Percentiles rank a stretch among this genome's conserved stretches.
Evolutionary conservation across 2,329 filamentous ascomycete genomes (phyloP).

Genomic region (Colletotrichum ledebouriae): DNA sequence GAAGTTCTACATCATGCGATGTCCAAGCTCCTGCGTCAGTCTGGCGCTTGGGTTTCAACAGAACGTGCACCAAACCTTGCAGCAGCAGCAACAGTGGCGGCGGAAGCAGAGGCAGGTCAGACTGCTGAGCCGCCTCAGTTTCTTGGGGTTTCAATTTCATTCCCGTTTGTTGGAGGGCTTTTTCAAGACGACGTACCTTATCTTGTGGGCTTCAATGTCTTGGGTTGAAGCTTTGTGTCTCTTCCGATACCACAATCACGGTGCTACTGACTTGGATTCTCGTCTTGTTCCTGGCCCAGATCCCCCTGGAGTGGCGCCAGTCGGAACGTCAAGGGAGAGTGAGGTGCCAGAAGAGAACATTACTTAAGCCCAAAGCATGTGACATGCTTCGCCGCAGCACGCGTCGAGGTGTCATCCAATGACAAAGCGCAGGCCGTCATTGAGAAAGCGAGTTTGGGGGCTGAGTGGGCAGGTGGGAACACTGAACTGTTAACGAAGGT

Average conservation of each 20-base stretch:
- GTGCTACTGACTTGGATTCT: background rate
- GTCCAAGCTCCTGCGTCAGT: slow-evolving; percentile 33
- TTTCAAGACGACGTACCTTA: background rate
- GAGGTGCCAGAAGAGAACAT: background rate
- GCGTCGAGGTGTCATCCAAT: slow-evolving; percentile 36
- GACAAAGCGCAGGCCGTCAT: slow-evolving; percentile 9
- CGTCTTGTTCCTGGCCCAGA: slow-evolving; percentile 18
- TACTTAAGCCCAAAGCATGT: slow-evolving; percentile 39
- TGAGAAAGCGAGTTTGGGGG: slow-evolving; percentile 25
- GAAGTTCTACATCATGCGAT: slow-evolving; percentile 32
- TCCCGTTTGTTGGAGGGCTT: background rate
- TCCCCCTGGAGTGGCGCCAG: slow-evolving; percentile 14
- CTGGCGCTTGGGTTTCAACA: slow-evolving; percentile 41
- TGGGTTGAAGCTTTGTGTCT: background rate
- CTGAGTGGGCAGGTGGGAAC: slow-evolving; percentile 12
- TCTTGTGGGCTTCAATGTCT: background rate
- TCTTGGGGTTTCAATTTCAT: no score
- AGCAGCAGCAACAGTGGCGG: slow-evolving; percentile 18
- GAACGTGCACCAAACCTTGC: slow-evolving; percentile 40
- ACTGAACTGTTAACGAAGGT: slow-evolving; percentile 30
- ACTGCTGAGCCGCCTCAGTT: slow-evolving; percentile 16
- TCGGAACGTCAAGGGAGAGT: slow-evolving; percentile 3
- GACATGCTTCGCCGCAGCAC: slow-evolving; percentile 20
- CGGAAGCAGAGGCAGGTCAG: background rate
- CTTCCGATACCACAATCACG: slow-evolving; percentile 5